Evolutionary conservation across 75 land plant genomes (phyloP), one percentile per base, ranked within the genome.

Genomic region (Pseudotsuga menziesii): DNA sequence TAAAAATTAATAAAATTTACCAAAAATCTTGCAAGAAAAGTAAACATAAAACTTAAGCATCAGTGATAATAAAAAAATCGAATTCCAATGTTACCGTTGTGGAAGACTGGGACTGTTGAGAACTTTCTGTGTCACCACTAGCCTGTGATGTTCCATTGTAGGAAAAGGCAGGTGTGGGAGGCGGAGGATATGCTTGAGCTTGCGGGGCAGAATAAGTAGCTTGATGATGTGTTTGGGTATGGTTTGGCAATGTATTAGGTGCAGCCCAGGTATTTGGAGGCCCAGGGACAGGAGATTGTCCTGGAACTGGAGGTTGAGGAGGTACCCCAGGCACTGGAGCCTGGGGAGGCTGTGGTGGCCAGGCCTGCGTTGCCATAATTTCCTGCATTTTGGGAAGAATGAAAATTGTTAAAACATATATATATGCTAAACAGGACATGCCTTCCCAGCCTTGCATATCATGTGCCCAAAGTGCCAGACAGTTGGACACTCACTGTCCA

Each of bases 291-390:
- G 78, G 48, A 71, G 81, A 67, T 58, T 79, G 86, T 20, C 81
- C 86, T n/a, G 89, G 84, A 63, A 71, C 79, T 15, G 84, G 79
- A 25, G 86, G 81, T 66, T 87, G 89, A 48, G 80, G 61, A 56
- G 80, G 60, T 36, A 75, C 80, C 57, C 80, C 29, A 48, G 85
- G 22, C 14, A 57, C 60, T 14, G 80, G 60, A 57, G 77, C 25
- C 41, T 69, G 72, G 22, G n/a, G 6, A 69, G 72, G 72, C 52
- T 69, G 72, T 2, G 72, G 41, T 17, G 72, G 41, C 72, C 72
- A 69, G 72, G 72, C 52, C 23, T 69, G 72, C n/a, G 72, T 69
- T 44, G 39, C 72, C 72, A 69, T 69, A 69, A 41, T 41, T 16
- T 69, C 72, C 72, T 69, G 72, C 23, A 8, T 41, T 41, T 11